Evolutionary conservation across 805 yeast genomes (phyloP).

Genomic region (Kodamaea jinghongensis): DNA sequence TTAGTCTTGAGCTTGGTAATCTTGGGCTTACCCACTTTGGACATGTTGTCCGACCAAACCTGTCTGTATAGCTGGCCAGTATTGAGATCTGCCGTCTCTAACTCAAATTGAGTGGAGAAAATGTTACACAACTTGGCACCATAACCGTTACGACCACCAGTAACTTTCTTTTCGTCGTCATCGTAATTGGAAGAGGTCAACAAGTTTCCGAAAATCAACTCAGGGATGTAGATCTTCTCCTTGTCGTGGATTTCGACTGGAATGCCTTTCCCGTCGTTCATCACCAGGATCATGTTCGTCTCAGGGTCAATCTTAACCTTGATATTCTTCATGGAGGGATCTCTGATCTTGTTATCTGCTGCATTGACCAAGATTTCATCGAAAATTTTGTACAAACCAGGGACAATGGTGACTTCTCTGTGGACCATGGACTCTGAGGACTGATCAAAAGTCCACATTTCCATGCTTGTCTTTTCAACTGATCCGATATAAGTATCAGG

Average conservation of each 20-base stretch:
- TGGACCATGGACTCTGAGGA: constrained; percentile 38
- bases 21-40: constrained; percentile 68
- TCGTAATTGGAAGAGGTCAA: constrained; percentile 95
- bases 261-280: constrained; percentile 93
- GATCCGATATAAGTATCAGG: constrained; percentile 99
- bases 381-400: constrained; percentile 93
- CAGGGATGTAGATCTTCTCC: constrained; percentile 92
- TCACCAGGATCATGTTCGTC: constrained; percentile 69
- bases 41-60: constrained; percentile 87
- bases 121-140: constrained; percentile 98
- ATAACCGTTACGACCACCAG: constrained; percentile 98
- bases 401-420: constrained; percentile 79
- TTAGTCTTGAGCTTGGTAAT: constrained; percentile 58
- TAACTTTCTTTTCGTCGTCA: constrained; percentile 91
- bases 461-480: constrained; percentile 73
- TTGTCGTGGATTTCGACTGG: constrained; percentile 91
- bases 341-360: constrained; percentile 97
- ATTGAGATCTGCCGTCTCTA: constrained; percentile 83
- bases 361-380: constrained; percentile 98
- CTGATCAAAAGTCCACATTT: constrained; percentile 80
- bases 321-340: constrained; percentile 81
- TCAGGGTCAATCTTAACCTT: constrained; percentile 81
- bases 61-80: constrained; percentile 68
- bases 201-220: constrained; percentile 91
- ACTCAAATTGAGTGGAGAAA: constrained; percentile 79